Conservation (phyloP, 106 monocot genomes). For the Dendrobium huoshanense region DNA sequence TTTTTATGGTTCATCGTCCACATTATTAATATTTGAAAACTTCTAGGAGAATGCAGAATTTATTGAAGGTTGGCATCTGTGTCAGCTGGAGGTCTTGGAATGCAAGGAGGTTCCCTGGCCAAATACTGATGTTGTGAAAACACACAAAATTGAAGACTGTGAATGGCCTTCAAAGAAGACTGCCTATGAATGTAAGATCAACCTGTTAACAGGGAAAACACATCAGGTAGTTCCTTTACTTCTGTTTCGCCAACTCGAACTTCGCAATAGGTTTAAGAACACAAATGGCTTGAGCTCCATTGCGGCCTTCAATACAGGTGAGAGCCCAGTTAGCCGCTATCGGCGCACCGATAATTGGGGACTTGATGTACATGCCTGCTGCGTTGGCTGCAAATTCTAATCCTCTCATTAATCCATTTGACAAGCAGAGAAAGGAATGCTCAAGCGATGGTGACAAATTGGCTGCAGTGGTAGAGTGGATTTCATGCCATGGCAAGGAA, state of each 20-base stretch:
- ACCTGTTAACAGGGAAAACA: constrained; percentile 94
- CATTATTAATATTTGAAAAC: background rate
- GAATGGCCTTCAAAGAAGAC: constrained; percentile 63
- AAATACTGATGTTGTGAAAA: constrained; percentile 35
- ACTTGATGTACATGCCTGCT: constrained; percentile 86
- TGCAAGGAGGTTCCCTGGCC: constrained; percentile 92
- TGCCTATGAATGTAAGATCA: constrained; percentile 93
- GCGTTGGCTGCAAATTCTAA: constrained; percentile 38
- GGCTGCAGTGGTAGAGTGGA: constrained; percentile 52
- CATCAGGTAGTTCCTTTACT: constrained; percentile 66
- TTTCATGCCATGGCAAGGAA: constrained; percentile 74
- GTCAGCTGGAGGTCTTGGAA: constrained; percentile 82
- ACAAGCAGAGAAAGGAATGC: constrained; percentile 14
- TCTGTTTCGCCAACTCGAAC: background rate
- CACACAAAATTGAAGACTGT: constrained; percentile 59
- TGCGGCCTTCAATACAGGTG: constrained; percentile 32
- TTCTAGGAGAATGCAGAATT: constrained; percentile 31
- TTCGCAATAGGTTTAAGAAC: no score
- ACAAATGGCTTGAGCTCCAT: no score
- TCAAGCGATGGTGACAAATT: constrained; percentile 29
- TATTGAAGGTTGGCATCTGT: constrained; percentile 84
- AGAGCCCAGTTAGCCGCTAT: constrained; percentile 85
- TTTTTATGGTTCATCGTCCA: background rate
- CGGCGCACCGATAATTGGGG: constrained; percentile 79
- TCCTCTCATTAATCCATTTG: constrained; percentile 71